Base-by-base conservation (phyloP, 2,329 filamentous ascomycete genomes). In the Trichoderma aggressivum region DNA sequence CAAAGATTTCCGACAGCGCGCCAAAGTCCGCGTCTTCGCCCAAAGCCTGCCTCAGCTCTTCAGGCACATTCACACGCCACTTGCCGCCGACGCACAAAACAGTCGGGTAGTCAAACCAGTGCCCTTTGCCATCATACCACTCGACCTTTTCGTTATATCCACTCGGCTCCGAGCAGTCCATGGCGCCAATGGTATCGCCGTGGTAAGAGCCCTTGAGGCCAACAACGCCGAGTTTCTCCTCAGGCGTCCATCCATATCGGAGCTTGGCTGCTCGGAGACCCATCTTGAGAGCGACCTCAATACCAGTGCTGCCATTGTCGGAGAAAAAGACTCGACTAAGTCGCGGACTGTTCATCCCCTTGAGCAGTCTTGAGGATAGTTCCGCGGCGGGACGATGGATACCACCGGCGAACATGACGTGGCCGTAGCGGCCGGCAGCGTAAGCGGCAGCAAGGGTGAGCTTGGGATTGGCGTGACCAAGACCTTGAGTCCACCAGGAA, bases 401-500 rank as follows among this genome's bases (percentile, higher is more conserved):
- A 0, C 91, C 89, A 10, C 90, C 90, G 0, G 92, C 92, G 76
- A 97, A 96, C 91, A 97, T 96, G 74, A 96, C 92, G 79, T 97
- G 93, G 0, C 93, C 93, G 76, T 96, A 97, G 32, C 93, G 87
- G 8, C 93, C 93, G 1, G 93, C 92, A 0, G 94, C 93, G 77
- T 96, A 91, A 0, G 93, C 92, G 2, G 93, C 92, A 0, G 92
- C 89, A 2, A 96, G 86, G 0, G 92, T 88, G 1, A 97, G 84
- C 0, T 85, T 82, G 0, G 92, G 88, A 75, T 93, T 94, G 7
- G 90, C 91, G 74, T 97, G 94, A 1, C 94, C 93, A 0, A 97
- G 86, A 2, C 93, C 93, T 80, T 97, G 94, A 0, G 93, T 97
- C 93, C 94, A 97, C 93, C 94, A 97, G 0, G 92, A 95, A 1